Conservation (phyloP, 192 early-diverging fungal species). For the Podochytrium sp. region DNA sequence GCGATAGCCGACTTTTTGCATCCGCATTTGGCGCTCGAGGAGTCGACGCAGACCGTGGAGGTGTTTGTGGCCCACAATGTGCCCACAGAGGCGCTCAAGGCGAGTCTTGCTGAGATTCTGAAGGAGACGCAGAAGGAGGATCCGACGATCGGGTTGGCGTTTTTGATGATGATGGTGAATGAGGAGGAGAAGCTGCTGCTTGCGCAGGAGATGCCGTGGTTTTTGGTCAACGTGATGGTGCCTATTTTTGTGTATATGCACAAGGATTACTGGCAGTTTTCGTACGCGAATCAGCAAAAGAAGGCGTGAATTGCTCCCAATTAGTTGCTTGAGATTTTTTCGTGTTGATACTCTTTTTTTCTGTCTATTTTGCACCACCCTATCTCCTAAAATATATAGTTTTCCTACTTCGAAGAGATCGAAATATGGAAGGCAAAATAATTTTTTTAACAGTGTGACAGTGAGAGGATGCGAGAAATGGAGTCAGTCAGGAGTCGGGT, state of each 20-base stretch:
- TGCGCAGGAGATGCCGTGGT: neutral
- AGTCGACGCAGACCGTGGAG: neutral
- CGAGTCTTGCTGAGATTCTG: neutral
- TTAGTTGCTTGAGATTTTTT: no score
- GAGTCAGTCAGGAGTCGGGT: no score
- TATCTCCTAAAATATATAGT: no score
- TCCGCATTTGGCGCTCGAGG: constrained; percentile 2
- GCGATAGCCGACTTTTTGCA: neutral
- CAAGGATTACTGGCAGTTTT: constrained; percentile 13
- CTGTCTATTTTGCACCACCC: no score
- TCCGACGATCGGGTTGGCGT: neutral
- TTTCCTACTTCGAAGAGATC: no score
- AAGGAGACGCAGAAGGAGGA: neutral
- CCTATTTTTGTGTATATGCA: neutral
- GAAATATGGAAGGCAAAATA: no score
- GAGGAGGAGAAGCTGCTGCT: neutral
- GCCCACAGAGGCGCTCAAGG: neutral
- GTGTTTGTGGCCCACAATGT: neutral
- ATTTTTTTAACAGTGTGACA: no score
- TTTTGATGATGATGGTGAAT: neutral
- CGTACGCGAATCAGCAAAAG: constrained; percentile 1
- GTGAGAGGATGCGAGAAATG: no score
- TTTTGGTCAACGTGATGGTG: neutral
- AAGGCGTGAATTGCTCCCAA: neutral
- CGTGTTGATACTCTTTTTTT: no score